Evolutionary conservation across 139 green algal genomes (phyloP).

Genomic region (Asterochloris erici): DNA sequence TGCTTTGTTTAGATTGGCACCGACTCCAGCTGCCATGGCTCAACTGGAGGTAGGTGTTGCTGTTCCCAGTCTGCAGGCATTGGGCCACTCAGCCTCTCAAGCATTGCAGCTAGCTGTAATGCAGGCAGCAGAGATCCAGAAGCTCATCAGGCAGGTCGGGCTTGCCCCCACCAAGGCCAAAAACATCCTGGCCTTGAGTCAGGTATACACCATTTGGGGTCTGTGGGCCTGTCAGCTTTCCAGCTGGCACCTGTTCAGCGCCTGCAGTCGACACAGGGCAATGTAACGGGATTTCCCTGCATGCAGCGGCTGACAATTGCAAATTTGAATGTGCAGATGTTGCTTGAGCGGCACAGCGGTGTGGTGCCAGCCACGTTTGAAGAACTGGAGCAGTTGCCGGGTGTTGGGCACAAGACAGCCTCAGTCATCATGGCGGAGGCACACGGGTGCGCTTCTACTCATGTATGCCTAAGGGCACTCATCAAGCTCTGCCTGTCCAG

Average conservation of each 20-base stretch:
- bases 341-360: conserved; percentile 66
- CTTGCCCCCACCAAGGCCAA: conserved; percentile 84
- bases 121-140: conserved; percentile 42
- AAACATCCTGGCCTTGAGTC: conserved; percentile 65
- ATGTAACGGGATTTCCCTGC: not conserved
- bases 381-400: conserved; percentile 75
- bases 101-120: conserved; percentile 23
- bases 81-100: not conserved
- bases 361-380: conserved; percentile 69
- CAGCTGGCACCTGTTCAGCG: not conserved
- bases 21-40: conserved; percentile 57
- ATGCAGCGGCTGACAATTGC: not conserved
- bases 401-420: conserved; percentile 82
- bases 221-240: not conserved
- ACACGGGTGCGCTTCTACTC: conserved; percentile 31
- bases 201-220: conserved; percentile 24
- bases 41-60: conserved; percentile 2
- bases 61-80: not conserved
- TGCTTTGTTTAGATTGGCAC: conserved; percentile 52
- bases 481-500: not conserved
- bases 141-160: conserved; percentile 69
- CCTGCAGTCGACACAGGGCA: not conserved
- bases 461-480: not conserved
- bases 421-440: conserved; percentile 65
- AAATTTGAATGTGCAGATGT: conserved; percentile 31